Conservation (phyloP, 768 basidiomycete species). For the Lentinula guzmanii region DNA sequence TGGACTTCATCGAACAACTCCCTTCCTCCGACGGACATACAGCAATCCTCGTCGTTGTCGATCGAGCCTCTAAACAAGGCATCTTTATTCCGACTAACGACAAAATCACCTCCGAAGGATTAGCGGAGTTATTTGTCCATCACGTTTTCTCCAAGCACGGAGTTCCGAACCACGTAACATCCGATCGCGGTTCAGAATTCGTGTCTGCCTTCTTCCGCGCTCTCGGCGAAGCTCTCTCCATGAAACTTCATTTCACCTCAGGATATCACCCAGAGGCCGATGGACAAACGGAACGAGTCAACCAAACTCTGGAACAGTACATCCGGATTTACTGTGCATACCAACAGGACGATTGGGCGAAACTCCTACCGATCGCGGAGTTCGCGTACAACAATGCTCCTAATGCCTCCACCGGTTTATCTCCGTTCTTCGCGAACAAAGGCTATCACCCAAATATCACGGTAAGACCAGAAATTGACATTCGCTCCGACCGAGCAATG, state of each 20-base stretch:
- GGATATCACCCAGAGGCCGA: background rate
- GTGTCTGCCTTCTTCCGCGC: slow-evolving; percentile 13
- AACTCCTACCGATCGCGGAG: slow-evolving; percentile 17
- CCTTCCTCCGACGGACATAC: no score
- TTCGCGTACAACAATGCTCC: slow-evolving; percentile 23
- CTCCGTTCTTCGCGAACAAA: no score
- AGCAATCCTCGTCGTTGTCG: no score
- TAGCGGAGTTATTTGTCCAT: slow-evolving; percentile 10
- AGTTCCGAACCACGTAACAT: slow-evolving; percentile 11
- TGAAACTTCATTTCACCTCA: background rate
- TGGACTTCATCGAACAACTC: no score
- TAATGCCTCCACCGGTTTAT: no score
- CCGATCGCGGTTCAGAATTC: slow-evolving; percentile 15
- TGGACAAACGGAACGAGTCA: slow-evolving; percentile 16
- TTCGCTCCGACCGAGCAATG: no score
- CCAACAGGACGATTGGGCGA: slow-evolving; percentile 20
- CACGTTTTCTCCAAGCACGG: slow-evolving; percentile 16
- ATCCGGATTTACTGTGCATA: slow-evolving; percentile 16
- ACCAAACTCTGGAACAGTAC: slow-evolving; percentile 20
- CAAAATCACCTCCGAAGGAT: slow-evolving; percentile 7
- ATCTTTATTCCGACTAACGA: slow-evolving; percentile 10
- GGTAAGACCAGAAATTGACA: no score
- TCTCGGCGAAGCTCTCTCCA: background rate
- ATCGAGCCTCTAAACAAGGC: slow-evolving; percentile 4
- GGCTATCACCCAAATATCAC: no score